A percentile compares a stretch with the other conserved stretches of the same genome.
These are phyloP conservation scores for Penicillium polonicum DNA, from an alignment of 2,329 filamentous ascomycete genomes.

Conservation along the genomic window DNA sequence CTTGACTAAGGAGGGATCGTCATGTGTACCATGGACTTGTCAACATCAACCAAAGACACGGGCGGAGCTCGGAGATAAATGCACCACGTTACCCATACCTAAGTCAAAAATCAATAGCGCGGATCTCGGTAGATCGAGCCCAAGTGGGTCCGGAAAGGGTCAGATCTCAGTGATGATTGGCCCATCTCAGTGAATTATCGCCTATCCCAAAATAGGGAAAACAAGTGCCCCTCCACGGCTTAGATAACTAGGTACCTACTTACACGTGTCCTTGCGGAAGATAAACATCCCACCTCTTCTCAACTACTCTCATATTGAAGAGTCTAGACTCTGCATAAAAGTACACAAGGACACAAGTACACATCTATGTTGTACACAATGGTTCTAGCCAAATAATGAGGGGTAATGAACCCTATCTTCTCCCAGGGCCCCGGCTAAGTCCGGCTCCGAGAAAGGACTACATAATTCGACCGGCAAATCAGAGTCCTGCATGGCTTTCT, in stretches of 20 bases:
- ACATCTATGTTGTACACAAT: too few species aligned
- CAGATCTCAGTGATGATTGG: slow-evolving; percentile 2
- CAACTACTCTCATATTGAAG: neutral
- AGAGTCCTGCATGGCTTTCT: neutral
- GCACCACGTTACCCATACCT: neutral
- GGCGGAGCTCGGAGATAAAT: neutral
- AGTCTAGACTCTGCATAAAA: neutral
- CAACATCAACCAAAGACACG: neutral
- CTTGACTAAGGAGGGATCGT: neutral
- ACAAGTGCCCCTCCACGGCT: neutral
- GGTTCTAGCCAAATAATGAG: neutral
- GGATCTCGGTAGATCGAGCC: slow-evolving; percentile 6
- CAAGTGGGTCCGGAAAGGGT: neutral
- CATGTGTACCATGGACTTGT: neutral
- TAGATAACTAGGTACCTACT: neutral
- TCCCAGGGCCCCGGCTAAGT: neutral
- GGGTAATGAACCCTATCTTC: neutral
- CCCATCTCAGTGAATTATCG: neutral
- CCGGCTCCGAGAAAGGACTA: neutral
- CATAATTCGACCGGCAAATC: slow-evolving; percentile 5
- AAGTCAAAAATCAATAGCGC: neutral
- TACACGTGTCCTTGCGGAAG: neutral
- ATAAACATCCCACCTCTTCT: neutral
- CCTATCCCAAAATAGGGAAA: neutral
- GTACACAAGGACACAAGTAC: too few species aligned